Percentiles rank a stretch among this genome's conserved stretches.
phyloP scores from a whole-genome alignment of 164 flowering plant genomes.

The Litsea cubeba region DNA sequence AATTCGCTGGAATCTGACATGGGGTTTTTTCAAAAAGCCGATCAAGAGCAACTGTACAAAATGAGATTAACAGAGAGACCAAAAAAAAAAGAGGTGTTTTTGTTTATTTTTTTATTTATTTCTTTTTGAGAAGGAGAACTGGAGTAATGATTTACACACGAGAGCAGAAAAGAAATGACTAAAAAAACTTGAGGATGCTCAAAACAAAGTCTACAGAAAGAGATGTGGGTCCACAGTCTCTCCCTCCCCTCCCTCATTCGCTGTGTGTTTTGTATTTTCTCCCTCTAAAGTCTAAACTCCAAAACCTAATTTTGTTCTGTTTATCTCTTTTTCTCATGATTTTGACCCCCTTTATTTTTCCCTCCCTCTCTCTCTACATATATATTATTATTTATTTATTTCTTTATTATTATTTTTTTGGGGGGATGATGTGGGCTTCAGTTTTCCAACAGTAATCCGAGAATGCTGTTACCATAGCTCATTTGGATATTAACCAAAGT shows the following conservation, averaged over 20 bases:
- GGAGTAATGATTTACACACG: neutral
- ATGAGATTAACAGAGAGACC: slow-evolving; percentile 6
- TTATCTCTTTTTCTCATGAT: too few species aligned
- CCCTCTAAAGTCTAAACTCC: neutral
- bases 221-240: neutral
- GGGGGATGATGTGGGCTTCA: too few species aligned
- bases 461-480: too few species aligned
- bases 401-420: too few species aligned
- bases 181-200: neutral
- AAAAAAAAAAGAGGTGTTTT: neutral
- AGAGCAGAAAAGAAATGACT: neutral
- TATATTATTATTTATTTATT: too few species aligned
- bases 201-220: neutral
- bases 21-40: slow-evolving; percentile 16
- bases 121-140: neutral
- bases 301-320: neutral
- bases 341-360: too few species aligned
- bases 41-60: slow-evolving; percentile 10
- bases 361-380: too few species aligned
- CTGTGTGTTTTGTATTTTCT: neutral
- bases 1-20: slow-evolving; percentile 23
- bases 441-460: too few species aligned
- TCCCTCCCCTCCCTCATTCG: too few species aligned
- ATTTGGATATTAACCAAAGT: too few species aligned
- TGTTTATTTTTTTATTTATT: too few species aligned